Evolutionary conservation across 2,329 filamentous ascomycete species (phyloP).

Genomic region (Pseudogymnoascus sp.): DNA sequence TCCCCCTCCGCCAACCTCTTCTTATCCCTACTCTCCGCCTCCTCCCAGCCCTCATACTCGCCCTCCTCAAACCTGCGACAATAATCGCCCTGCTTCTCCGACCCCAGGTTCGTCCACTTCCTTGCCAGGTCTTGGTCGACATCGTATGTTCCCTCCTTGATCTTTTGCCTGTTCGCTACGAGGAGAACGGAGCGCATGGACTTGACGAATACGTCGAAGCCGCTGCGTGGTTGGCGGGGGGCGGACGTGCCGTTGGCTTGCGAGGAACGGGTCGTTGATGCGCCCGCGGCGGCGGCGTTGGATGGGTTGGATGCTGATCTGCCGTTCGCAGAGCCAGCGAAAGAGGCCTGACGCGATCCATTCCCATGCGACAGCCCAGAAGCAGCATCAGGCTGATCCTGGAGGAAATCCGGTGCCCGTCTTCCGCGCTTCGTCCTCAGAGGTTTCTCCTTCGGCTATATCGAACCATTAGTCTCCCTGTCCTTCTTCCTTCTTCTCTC

Average conservation of each 20-base stretch:
- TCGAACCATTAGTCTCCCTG: constrained; percentile 9
- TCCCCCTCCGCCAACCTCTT: not conserved
- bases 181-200: constrained; percentile 25
- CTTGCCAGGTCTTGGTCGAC: constrained; percentile 25
- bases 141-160: constrained; percentile 25
- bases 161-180: constrained; percentile 22
- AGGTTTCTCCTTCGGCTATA: constrained; percentile 70
- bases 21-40: not conserved
- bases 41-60: not conserved
- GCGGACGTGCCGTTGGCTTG: constrained; percentile 32
- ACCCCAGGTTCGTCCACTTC: constrained; percentile 26
- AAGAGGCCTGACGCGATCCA: constrained; percentile 43
- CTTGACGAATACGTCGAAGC: constrained; percentile 28
- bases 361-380: constrained; percentile 40
- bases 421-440: constrained; percentile 68
- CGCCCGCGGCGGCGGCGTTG: constrained; percentile 30
- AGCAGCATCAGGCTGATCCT: constrained; percentile 32
- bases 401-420: constrained; percentile 48
- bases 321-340: constrained; percentile 36
- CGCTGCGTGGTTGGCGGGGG: constrained; percentile 16
- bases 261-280: constrained; percentile 24
- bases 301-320: constrained; percentile 46
- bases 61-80: not conserved
- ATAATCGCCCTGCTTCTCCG: constrained; percentile 20
- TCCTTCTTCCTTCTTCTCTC: constrained; percentile 13